A percentile compares a stretch with the other conserved stretches of the same genome.
phyloP scores from a whole-genome alignment of 305 asterid species.

The Fraxinus angustifolia region DNA sequence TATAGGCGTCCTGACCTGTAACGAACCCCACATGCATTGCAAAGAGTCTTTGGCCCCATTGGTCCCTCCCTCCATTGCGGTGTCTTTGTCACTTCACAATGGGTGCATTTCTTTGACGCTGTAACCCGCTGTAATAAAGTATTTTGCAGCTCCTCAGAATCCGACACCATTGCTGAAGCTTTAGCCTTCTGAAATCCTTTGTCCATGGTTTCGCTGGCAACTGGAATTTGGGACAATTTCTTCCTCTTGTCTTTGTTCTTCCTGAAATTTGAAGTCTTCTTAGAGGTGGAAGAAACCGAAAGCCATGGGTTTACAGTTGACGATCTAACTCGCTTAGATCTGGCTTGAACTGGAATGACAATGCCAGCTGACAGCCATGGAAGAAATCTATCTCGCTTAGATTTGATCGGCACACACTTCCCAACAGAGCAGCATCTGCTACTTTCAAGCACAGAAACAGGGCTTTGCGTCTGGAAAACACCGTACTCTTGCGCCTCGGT shows the following conservation, averaged over 20 bases:
- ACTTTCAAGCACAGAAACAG: slow-evolving; percentile 63
- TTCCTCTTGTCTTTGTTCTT: slow-evolving; percentile 31
- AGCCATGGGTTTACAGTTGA: slow-evolving; percentile 45
- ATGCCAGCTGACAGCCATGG: background rate
- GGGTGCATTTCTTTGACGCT: slow-evolving; percentile 46
- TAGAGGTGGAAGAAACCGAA: slow-evolving; percentile 25
- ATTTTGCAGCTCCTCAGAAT: slow-evolving; percentile 11
- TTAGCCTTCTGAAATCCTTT: slow-evolving; percentile 12
- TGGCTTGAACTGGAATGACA: slow-evolving; percentile 38
- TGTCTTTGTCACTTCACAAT: slow-evolving; percentile 60
- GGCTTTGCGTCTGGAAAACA: slow-evolving; percentile 49
- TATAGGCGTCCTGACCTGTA: slow-evolving; percentile 58
- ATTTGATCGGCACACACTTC: slow-evolving; percentile 33
- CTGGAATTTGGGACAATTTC: slow-evolving; percentile 24
- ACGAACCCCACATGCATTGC: slow-evolving; percentile 77
- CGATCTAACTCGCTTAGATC: slow-evolving; percentile 51
- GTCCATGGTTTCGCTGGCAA: slow-evolving; percentile 7
- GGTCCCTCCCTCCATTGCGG: slow-evolving; percentile 81
- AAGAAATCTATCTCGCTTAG: slow-evolving; percentile 6
- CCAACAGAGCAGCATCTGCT: slow-evolving; percentile 38
- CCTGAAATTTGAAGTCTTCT: slow-evolving; percentile 27
- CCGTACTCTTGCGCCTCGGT: slow-evolving; percentile 32
- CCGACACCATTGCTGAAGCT: slow-evolving; percentile 8
- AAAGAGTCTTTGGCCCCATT: slow-evolving; percentile 55
- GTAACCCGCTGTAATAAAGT: slow-evolving; percentile 26